Conservation (phyloP, 768 basidiomycete genomes). For the Mycena alexandri region DNA sequence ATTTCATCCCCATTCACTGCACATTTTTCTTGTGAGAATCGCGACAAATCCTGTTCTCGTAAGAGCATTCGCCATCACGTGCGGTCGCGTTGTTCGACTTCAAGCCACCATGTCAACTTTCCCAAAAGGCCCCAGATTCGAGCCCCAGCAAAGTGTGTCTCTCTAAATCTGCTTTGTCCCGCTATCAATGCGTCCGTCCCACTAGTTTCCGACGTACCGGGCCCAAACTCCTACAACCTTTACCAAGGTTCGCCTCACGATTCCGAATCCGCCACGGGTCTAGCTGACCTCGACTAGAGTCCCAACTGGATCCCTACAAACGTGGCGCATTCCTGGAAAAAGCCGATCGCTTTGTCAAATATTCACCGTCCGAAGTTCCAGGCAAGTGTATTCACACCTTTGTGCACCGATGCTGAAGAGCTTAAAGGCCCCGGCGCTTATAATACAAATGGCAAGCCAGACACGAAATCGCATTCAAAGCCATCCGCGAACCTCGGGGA, state of each 20-base stretch:
- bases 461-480: conserved; percentile 43
- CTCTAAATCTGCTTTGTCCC: background rate
- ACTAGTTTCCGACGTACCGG: conserved; percentile 64
- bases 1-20: conserved; percentile 24
- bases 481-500: conserved; percentile 50
- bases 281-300: conserved; percentile 46
- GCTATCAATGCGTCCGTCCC: background rate
- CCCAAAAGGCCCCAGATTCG: conserved; percentile 62
- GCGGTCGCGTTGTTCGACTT: background rate
- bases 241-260: conserved; percentile 48
- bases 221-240: conserved; percentile 62
- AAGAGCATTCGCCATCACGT: conserved; percentile 11
- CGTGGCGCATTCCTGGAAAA: conserved; percentile 72
- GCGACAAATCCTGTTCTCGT: background rate
- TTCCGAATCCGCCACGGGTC: background rate
- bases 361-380: conserved; percentile 55
- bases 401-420: background rate
- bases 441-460: conserved; percentile 41
- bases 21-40: no score
- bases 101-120: conserved; percentile 46
- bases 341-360: conserved; percentile 62
- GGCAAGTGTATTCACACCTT: conserved; percentile 49
- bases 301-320: conserved; percentile 65
- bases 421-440: conserved; percentile 52
- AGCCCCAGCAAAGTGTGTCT: conserved; percentile 52